Evolutionary conservation across 2,329 filamentous ascomycete genomes (phyloP), one percentile per base, ranked within the genome.

Genomic region (Aureobasidium uvarum): DNA sequence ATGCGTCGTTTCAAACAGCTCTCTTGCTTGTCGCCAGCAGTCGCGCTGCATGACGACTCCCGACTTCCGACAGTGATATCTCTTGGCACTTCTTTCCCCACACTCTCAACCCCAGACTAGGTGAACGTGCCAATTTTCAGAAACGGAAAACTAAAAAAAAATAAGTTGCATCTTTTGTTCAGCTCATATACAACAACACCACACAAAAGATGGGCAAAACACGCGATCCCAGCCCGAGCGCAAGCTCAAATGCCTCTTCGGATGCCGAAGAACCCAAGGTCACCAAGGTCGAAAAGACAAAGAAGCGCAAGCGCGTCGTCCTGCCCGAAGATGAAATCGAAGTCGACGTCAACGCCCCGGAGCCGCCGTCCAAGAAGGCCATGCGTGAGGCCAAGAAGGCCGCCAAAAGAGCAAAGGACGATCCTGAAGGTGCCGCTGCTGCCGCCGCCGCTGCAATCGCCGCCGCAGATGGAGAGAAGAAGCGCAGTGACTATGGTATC

Each of bases 361-460:
- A 98, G 74, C 95, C 95, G 23, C 91, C 92, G 1, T 98, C 95
- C 39, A 99, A 98, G 78, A 96, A 95, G 75, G 92, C 91, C 68
- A 86, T 92, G 71, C 92, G 95, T 75, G 88, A 89, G 68, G 86
- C 96, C 66, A 98, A 97, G 78, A 97, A 96, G 80, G 59, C 68
- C 64, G 51, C 50, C 11, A 67, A 14, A 63, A 67, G 13, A 67
- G 70, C 8, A 67, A 70, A 60, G 56, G 51, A 56, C 16, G 36
- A 64, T 10, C 70, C 65, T 13, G 66, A 67, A 31, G 51, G 65
- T 3, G 51, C 46, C 5, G 55, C 39, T 25, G 63, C 56, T 25
- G 54, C 59, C n/a, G 10, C 62, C 23, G 54, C 45, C 59, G 25
- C 46, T 14, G 67, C 66, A 10, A 46, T 65, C 3, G 50, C 66